Evolutionary conservation across 2,329 filamentous ascomycete species (phyloP), one percentile per base, ranked within the genome.

Genomic region (Zasmidium cellare): DNA sequence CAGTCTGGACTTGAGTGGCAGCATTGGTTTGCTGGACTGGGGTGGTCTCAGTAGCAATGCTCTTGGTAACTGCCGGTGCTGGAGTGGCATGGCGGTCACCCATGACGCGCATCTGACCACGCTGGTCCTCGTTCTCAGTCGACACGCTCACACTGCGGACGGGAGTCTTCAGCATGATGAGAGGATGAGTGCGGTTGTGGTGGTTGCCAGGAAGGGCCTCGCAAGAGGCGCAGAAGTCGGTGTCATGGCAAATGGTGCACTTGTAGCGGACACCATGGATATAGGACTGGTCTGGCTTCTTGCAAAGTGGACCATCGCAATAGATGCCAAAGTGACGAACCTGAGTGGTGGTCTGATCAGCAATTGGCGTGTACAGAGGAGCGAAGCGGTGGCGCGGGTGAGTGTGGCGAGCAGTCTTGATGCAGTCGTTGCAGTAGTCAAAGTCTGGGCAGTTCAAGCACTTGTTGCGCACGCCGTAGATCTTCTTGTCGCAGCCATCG

Each of bases 371-470:
- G 69, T 94, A 96, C 65, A 99, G 84, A 45, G 91, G 86, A 12
- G 90, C 90, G 71, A 99, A 97, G 65, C 92, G 89, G 75, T 99
- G 94, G 56, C 84, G 82, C 18, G 90, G 86, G 73, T 99, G 96
- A 51, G 83, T 85, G 67, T 85, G 82, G 59, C 77, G 75, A 46
- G 90, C 88, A 65, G 82, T 84, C 67, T 81, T 77, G 58, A 91
- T 75, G 76, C 96, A 99, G 9, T 84, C 80, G 22, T 83, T 82
- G 80, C 94, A 99, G 78, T 90, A 97, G 71, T 99, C 94, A 89
- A 91, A 99, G 75, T 99, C 94, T 46, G 96, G 94, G 80, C 94
- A 99, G 73, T 91, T 88, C 64, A 97, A 82, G 75, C 94, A 99
- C 82, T 99, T 99, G 84, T 97, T 89, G 67, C 94, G 93, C 57